Base-by-base conservation (phyloP, 2,329 filamentous ascomycete genomes). In the Alternaria incomplexa region DNA sequence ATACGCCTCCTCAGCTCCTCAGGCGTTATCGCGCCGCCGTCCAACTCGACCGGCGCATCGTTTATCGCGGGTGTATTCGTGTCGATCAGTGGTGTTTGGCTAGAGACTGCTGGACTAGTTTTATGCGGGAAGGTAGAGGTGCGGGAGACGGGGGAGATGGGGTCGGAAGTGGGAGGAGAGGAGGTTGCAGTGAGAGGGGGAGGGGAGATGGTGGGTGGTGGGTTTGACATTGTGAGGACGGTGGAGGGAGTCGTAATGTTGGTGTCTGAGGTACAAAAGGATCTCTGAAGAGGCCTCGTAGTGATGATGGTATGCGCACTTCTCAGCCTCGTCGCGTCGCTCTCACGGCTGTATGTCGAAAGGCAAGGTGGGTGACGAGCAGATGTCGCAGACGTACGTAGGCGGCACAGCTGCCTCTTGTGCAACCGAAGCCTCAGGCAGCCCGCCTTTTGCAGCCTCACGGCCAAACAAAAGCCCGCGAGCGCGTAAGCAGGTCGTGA, bases 41-140 rank as follows among this genome's bases (percentile, higher is more conserved):
- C 83, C 6, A 85, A 66, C 68, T 85, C 83, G 6, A 83, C 77
- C 0, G 83, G 82, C 47, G 75, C 73, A 11, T 71, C 67, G 64
- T 85, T 84, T 67, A 84, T 81, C 5, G 82, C 73, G 0, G 79
- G 80, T 3, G 78, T 76, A 6, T 70, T 72, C 2, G 79, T 77
- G 6, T 79, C 77, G 64, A 84, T 79, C 43, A 77, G 73, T 0
- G 78, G 74, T 7, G 74, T 74, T 22, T 70, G 65, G 8, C 77
- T 64, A 17, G 69, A 44, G 11, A 69, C 71, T 7, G 72, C 62
- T 2, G 67, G 55, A 5, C 66, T 68, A 0, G 76, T 75, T n/a
- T 74, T 73, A 61, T 77, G 72, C 5, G 72, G 64, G 45, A 78
- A 78, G 3, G 69, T 64, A n/a, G 26, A 22, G 8, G 54, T 64